phyloP scores from a whole-genome alignment of 2,329 filamentous ascomycete species.

The Esteya vermicola region DNA sequence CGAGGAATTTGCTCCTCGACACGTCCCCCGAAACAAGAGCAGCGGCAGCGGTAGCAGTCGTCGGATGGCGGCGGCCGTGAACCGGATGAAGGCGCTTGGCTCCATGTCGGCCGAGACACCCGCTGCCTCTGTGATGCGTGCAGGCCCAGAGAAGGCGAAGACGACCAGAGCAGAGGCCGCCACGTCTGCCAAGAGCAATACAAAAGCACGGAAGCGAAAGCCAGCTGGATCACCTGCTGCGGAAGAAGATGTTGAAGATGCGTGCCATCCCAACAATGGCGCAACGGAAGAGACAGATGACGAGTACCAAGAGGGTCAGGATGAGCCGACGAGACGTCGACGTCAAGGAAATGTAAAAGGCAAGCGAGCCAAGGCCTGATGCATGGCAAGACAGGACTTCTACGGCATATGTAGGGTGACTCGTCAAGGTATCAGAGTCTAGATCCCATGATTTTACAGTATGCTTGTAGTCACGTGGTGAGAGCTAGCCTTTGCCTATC shows the following conservation, averaged over 20 bases:
- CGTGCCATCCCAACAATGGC: neutral
- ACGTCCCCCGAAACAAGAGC: slow-evolving; percentile 11
- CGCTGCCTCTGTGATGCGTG: neutral
- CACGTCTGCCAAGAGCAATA: neutral
- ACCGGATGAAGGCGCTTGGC: slow-evolving; percentile 16
- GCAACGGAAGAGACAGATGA: neutral
- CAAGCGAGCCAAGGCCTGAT: neutral
- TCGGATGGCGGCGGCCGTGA: slow-evolving; percentile 19
- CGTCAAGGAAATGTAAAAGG: neutral
- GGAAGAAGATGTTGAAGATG: neutral
- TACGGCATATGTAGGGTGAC: neutral
- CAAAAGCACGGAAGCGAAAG: neutral
- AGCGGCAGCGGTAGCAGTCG: slow-evolving; percentile 13
- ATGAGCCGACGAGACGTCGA: neutral
- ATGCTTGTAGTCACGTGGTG: neutral
- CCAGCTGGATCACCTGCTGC: neutral
- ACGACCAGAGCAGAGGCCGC: neutral
- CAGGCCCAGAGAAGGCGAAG: neutral
- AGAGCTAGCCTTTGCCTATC: no score
- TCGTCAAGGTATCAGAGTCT: neutral
- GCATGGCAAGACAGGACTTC: no score
- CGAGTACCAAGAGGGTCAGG: neutral
- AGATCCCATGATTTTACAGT: neutral
- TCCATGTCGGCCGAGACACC: slow-evolving; percentile 8
- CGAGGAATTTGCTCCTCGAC: slow-evolving; percentile 16